A percentile compares a stretch with the other conserved stretches of the same genome.
Evolutionary conservation across 805 yeast genomes (phyloP).

Genomic region (Tetrapisispora namnaoensis): DNA sequence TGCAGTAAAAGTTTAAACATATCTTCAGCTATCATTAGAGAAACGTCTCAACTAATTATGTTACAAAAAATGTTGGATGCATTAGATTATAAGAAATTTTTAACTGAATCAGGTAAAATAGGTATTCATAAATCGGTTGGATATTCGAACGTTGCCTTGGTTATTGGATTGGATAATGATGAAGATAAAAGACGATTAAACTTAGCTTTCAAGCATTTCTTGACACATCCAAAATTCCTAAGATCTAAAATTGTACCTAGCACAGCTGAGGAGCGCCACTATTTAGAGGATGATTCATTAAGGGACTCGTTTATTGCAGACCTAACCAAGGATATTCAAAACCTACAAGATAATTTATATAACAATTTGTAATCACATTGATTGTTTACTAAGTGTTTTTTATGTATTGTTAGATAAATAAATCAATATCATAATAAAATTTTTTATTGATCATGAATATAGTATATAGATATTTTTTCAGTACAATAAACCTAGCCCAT

Average conservation of each 20-base stretch:
- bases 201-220: conserved; percentile 55
- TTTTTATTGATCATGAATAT: too few relatives aligned
- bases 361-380: not conserved
- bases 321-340: conserved; percentile 42
- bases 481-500: too few relatives aligned
- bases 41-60: conserved; percentile 58
- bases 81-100: conserved; percentile 43
- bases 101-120: conserved; percentile 17
- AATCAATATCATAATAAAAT: too few relatives aligned
- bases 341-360: conserved; percentile 33
- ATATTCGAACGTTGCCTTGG: conserved; percentile 14
- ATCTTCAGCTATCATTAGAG: conserved; percentile 46
- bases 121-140: conserved; percentile 3
- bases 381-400: not conserved
- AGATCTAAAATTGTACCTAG: conserved; percentile 58
- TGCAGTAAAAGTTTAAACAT: conserved; percentile 33
- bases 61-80: conserved; percentile 48
- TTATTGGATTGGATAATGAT: conserved; percentile 55
- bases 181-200: conserved; percentile 51
- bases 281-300: conserved; percentile 40
- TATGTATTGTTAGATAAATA: too few relatives aligned
- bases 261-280: conserved; percentile 52
- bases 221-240: conserved; percentile 80
- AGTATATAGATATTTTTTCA: too few relatives aligned
- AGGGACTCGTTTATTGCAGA: conserved; percentile 36